phyloP scores from a whole-genome alignment of 805 yeast genomes.

The Saturnispora besseyi region DNA sequence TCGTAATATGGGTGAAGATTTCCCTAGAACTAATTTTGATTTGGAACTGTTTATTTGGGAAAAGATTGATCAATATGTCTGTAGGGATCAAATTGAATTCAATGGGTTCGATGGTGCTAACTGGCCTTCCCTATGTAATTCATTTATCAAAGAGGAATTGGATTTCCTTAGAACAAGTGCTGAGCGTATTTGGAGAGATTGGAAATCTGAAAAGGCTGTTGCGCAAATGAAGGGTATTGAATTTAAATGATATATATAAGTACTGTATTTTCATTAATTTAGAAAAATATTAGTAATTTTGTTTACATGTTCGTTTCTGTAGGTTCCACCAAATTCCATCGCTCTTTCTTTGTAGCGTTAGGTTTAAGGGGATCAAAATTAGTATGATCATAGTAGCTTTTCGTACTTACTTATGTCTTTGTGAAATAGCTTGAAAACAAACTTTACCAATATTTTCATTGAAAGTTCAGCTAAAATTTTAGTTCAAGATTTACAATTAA shows the following conservation, averaged over 20 bases:
- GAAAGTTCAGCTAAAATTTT: too few species aligned
- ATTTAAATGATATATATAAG: background rate
- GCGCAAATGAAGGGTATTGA: conserved; percentile 13
- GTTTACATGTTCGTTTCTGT: too few species aligned
- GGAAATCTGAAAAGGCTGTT: conserved; percentile 6
- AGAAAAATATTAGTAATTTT: too few species aligned
- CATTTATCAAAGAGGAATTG: conserved; percentile 24
- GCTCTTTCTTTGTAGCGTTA: too few species aligned
- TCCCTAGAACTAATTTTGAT: conserved; percentile 26
- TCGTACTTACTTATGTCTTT: too few species aligned
- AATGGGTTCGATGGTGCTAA: conserved; percentile 18
- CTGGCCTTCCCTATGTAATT: conserved; percentile 19
- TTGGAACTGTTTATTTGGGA: conserved; percentile 28
- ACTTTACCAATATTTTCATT: too few species aligned
- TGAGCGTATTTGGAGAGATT: conserved; percentile 17
- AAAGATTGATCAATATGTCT: conserved; percentile 26
- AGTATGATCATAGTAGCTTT: too few species aligned
- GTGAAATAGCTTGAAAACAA: too few species aligned
- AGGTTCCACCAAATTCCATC: background rate
- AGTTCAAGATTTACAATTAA: too few species aligned
- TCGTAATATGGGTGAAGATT: conserved; percentile 29
- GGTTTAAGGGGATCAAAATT: too few species aligned
- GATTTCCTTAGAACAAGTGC: conserved; percentile 19
- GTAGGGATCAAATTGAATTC: conserved; percentile 22
- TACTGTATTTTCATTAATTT: too few species aligned